Evolutionary conservation across 2,329 filamentous ascomycete species (phyloP).

Genomic region (Neonectria neomacrospora): DNA sequence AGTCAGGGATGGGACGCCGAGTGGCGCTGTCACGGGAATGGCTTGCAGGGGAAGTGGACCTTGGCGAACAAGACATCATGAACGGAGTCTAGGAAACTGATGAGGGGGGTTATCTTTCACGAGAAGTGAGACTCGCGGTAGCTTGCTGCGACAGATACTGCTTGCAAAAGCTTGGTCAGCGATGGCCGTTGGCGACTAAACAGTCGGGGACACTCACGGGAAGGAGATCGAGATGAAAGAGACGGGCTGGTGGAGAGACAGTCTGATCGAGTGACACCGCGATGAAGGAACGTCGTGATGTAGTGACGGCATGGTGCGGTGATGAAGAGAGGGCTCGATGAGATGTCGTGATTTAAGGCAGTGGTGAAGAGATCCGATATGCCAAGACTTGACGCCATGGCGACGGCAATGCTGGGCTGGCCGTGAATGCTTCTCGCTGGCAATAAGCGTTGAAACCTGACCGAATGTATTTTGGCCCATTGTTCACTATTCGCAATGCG

Average conservation of each 20-base stretch:
- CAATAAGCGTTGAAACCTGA: not conserved
- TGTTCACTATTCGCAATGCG: constrained; percentile 11
- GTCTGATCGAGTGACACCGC: not conserved
- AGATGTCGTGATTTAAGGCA: not conserved
- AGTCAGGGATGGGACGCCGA: constrained; percentile 20
- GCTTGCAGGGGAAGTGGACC: not conserved
- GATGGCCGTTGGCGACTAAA: not conserved
- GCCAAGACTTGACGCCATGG: not conserved
- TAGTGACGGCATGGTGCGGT: not conserved
- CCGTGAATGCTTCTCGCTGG: not conserved
- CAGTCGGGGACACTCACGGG: not conserved
- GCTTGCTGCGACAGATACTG: not conserved
- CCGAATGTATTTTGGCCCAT: not conserved
- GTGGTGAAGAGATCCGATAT: not conserved
- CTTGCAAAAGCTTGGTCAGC: not conserved
- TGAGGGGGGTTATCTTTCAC: not conserved
- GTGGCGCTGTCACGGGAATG: not conserved
- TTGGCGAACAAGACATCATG: not conserved
- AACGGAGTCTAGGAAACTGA: too few relatives aligned
- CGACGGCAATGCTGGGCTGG: not conserved
- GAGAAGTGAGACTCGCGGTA: not conserved
- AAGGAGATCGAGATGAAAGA: not conserved
- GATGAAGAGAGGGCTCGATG: not conserved
- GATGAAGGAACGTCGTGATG: not conserved
- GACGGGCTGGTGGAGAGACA: not conserved